Evolutionary conservation across 129 eudicot genomes (phyloP).

Genomic region (Erigeron canadensis): DNA sequence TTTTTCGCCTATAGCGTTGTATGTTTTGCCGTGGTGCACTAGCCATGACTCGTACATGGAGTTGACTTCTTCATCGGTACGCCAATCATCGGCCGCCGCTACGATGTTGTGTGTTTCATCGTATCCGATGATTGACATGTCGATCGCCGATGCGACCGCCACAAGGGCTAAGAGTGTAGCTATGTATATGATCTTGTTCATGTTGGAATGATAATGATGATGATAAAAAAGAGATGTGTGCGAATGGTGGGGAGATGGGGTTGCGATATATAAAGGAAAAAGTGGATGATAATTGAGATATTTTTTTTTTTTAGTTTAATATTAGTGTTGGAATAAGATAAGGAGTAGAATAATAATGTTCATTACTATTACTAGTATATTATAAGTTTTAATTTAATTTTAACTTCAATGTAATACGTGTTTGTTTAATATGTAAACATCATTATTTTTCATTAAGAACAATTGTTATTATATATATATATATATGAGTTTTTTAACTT

Average conservation of each 20-base stretch:
- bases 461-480: too few relatives aligned
- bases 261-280: slow-evolving; percentile 23
- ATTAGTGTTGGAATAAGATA: not conserved
- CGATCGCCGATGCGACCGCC: slow-evolving; percentile 51
- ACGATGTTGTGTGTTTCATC: slow-evolving; percentile 39
- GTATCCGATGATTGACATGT: slow-evolving; percentile 79
- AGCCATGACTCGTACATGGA: slow-evolving; percentile 80
- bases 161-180: slow-evolving; percentile 35
- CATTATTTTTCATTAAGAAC: too few relatives aligned
- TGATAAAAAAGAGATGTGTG: not conserved
- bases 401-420: too few relatives aligned
- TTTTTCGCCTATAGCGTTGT: slow-evolving; percentile 76
- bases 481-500: too few relatives aligned
- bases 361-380: too few relatives aligned
- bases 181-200: slow-evolving; percentile 36
- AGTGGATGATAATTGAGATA: slow-evolving; percentile 19
- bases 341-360: too few relatives aligned
- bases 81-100: slow-evolving; percentile 19
- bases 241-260: slow-evolving; percentile 13
- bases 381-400: too few relatives aligned
- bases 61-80: slow-evolving; percentile 53
- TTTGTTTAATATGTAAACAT: too few relatives aligned
- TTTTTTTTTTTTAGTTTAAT: not conserved
- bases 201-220: slow-evolving; percentile 12
- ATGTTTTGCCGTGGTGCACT: slow-evolving; percentile 51